Percentiles rank a stretch among this genome's conserved stretches.
These are phyloP conservation scores for Eucalyptus polybractea DNA, from an alignment of 345 rosid species.

Conservation along the genomic window DNA sequence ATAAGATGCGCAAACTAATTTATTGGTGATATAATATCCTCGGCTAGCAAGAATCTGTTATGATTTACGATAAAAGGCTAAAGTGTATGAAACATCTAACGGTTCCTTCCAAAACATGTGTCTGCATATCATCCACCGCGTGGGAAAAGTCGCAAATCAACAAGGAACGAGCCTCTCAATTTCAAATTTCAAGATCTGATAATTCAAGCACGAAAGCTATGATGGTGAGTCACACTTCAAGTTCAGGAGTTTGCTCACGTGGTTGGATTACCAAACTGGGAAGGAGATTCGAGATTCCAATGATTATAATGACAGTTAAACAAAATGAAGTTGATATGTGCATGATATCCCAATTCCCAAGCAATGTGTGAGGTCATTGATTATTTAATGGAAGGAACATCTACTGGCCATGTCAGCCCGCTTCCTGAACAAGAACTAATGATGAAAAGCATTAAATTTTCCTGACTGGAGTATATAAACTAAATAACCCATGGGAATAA, in stretches of 20 bases:
- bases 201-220: background rate
- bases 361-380: background rate
- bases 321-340: background rate
- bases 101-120: background rate
- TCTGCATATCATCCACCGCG: background rate
- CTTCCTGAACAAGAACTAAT: background rate
- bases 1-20: background rate
- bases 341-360: background rate
- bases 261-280: background rate
- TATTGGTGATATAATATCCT: background rate
- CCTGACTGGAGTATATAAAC: background rate
- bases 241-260: background rate
- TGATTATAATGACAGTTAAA: background rate
- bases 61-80: background rate
- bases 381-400: background rate
- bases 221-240: background rate
- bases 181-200: background rate
- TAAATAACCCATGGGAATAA: background rate
- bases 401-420: background rate
- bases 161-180: background rate
- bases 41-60: background rate
- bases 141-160: background rate
- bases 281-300: background rate
- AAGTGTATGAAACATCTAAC: background rate
- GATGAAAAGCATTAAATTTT: background rate